Percentiles rank a stretch among this genome's conserved stretches.
Evolutionary conservation across 2,329 filamentous ascomycete species (phyloP).

Genomic region (Botrytis squamosa): DNA sequence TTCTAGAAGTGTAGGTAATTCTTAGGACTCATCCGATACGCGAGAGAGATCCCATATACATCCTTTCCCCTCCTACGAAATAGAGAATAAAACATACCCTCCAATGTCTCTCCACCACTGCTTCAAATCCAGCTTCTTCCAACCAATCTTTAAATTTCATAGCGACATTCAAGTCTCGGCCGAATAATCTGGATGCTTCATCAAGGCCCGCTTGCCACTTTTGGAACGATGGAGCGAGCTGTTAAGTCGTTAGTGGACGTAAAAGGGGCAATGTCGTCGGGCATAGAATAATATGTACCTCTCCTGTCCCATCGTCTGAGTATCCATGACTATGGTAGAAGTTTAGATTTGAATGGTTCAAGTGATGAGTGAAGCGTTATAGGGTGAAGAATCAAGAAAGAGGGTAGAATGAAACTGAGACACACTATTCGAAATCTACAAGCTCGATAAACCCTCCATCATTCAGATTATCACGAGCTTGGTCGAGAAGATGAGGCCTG

Average conservation of each 20-base stretch:
- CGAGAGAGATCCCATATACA: neutral
- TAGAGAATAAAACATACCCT: neutral
- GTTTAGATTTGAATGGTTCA: neutral
- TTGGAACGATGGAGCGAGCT: constrained; percentile 22
- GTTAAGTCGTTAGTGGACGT: neutral
- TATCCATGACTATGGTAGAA: constrained; percentile 1
- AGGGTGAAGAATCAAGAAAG: neutral
- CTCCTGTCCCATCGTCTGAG: constrained; percentile 11
- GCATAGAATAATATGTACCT: neutral
- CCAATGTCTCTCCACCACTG: constrained; percentile 24
- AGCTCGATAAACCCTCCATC: constrained; percentile 35
- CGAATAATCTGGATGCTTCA: constrained; percentile 40
- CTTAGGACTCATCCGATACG: no score
- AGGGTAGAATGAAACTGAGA: constrained; percentile 3
- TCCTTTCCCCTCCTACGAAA: neutral
- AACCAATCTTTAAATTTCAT: constrained; percentile 34
- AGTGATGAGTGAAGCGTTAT: no score
- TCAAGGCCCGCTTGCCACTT: constrained; percentile 29
- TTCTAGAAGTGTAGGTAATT: no score
- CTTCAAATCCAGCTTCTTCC: constrained; percentile 42
- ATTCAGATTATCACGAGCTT: constrained; percentile 29
- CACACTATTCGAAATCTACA: constrained; percentile 32
- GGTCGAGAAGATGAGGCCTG: constrained; percentile 29
- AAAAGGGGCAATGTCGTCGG: neutral
- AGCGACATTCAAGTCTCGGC: constrained; percentile 31